Percentiles rank a stretch among this genome's conserved stretches.
Conservation (phyloP, 495 filamentous ascomycete species). For the Neurospora hispaniola region DNA sequence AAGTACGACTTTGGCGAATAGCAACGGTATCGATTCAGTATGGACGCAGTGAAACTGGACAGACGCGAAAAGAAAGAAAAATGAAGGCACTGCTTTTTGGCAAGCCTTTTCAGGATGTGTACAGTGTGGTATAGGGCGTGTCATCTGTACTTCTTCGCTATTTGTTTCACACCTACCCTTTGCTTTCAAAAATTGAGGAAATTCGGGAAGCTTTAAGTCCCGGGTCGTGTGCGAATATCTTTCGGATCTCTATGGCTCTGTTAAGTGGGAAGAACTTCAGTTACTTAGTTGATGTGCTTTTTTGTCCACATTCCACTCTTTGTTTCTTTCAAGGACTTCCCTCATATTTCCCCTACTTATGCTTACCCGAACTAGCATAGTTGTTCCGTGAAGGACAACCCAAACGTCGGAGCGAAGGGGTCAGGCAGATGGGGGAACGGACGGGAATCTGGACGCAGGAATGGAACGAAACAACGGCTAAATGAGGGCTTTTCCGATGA, state of each 20-base stretch:
- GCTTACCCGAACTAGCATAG: background rate
- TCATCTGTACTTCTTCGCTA: background rate
- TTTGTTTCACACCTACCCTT: background rate
- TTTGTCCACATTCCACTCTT: background rate
- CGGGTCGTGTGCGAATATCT: background rate
- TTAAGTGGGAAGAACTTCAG: background rate
- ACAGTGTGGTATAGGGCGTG: background rate
- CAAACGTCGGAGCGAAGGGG: background rate
- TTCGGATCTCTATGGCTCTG: background rate
- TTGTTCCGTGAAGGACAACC: background rate
- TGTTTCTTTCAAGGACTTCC: background rate
- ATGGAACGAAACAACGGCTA: background rate
- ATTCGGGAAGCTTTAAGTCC: background rate
- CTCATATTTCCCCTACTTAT: background rate
- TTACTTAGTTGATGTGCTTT: background rate
- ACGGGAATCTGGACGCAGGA: slow-evolving; percentile 8
- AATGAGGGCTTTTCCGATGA: slow-evolving; percentile 9
- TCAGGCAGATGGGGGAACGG: slow-evolving; percentile 4
- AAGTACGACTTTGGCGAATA: background rate
- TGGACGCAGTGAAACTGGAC: background rate
- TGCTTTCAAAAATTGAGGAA: background rate
- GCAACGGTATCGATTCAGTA: background rate
- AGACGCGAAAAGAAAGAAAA: background rate
- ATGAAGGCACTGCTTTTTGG: background rate
- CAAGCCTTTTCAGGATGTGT: background rate